Evolutionary conservation across 2,329 filamentous ascomycete genomes (phyloP), one percentile per base, ranked within the genome.

Genomic region (Akanthomyces dipterigenus): DNA sequence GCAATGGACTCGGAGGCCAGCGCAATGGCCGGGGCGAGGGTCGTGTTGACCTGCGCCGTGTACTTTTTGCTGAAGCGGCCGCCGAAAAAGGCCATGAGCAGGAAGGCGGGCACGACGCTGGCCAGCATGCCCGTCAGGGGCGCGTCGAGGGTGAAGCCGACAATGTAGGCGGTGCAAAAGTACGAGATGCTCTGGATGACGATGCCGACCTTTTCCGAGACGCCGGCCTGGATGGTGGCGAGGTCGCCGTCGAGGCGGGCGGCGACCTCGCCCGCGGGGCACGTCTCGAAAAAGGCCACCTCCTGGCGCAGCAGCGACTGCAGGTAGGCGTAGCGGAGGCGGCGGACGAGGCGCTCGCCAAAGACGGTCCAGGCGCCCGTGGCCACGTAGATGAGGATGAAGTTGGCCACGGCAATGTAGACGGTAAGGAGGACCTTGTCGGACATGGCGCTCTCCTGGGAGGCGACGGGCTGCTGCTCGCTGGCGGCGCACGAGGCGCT

Each of bases 121-220:
- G 84, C 69, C 28, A 88, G 72, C 70, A 86, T 85, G 7, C 77
- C 83, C 1, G 85, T 82, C 3, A 88, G 74, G 36, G 76, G 74
- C 12, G 79, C 75, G 65, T 85, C 77, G 64, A 85, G 82, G 70
- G 85, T 80, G 64, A 87, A 87, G 2, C 83, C 82, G 20, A 87
- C 80, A 5, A 85, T 76, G 63, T 85, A 87, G 2, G 84, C 82
- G 0, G 85, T 83, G 49, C 86, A 69, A 65, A 87, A 87, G 69
- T 85, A 87, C 1, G 82, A 82, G 12, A 82, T 67, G 48, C 78
- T 83, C 14, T 78, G 76, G 2, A 88, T 73, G 60, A 80, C 78
- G 34, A 87, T 80, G 36, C 84, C 84, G 20, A 86, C 83, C 67
- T 88, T 88, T 71, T 88, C 85, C 1, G 81, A 83, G 0, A 83